These are phyloP conservation scores for Trypethelium eluteriae DNA, from an alignment of 495 filamentous ascomycete species.

Conservation along the genomic window DNA sequence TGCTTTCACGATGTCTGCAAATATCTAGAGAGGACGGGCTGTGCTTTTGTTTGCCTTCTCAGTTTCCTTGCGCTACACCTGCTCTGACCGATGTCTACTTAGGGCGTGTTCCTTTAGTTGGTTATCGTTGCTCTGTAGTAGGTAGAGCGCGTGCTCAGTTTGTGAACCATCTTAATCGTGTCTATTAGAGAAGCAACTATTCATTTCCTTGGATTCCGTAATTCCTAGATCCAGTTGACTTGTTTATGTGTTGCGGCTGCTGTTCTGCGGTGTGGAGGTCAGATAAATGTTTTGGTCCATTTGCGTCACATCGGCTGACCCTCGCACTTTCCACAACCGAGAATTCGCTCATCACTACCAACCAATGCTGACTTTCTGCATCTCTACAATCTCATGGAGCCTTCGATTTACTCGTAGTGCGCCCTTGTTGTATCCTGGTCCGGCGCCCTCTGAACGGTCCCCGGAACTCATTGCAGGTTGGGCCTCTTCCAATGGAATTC, in stretches of 20 bases:
- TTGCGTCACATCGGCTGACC: not conserved
- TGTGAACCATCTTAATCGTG: constrained; percentile 1
- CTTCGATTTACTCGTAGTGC: too few relatives aligned
- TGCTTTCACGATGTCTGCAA: constrained; percentile 12
- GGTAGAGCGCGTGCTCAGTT: constrained; percentile 1
- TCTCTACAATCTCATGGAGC: too few relatives aligned
- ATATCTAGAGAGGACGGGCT: constrained; percentile 13
- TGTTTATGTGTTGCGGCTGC: too few relatives aligned
- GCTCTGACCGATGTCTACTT: constrained; percentile 17
- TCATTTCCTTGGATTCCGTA: not conserved
- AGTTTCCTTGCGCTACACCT: constrained; percentile 9
- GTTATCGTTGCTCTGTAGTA: constrained; percentile 5
- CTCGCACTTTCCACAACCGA: not conserved
- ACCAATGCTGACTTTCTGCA: too few relatives aligned
- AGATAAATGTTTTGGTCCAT: not conserved
- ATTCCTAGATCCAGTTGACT: too few relatives aligned
- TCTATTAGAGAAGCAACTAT: constrained; percentile 3
- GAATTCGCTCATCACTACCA: not conserved
- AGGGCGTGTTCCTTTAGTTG: constrained; percentile 22
- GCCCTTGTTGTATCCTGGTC: too few relatives aligned
- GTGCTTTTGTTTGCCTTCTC: constrained; percentile 12
- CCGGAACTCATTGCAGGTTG: not conserved
- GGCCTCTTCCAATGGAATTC: not conserved
- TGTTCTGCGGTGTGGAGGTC: too few relatives aligned
- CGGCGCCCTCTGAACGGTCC: too few relatives aligned